These are phyloP conservation scores for Phytophthora foliorum DNA, from an alignment of 352 stramenopile species.

Conservation along the genomic window DNA sequence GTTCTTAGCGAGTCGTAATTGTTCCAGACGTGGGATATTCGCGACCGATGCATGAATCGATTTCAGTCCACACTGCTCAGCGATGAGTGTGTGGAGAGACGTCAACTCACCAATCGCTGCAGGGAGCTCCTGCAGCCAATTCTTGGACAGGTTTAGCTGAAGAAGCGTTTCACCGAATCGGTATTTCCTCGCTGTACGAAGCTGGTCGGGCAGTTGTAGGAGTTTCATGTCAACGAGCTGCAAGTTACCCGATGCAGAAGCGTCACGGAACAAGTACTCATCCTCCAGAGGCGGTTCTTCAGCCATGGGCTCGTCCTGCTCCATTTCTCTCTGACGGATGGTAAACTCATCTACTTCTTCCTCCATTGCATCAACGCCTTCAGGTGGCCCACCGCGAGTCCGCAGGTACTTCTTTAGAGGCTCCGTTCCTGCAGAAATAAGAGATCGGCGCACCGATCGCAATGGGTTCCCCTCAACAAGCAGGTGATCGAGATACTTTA, in stretches of 20 bases:
- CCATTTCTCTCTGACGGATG: constrained; percentile 49
- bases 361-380: constrained; percentile 66
- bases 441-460: constrained; percentile 72
- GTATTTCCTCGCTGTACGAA: constrained; percentile 57
- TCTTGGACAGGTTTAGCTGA: constrained; percentile 81
- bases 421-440: constrained; percentile 74
- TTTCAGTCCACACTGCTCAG: constrained; percentile 75
- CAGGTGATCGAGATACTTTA: constrained; percentile 81
- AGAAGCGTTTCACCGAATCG: constrained; percentile 61
- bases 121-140: constrained; percentile 56
- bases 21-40: constrained; percentile 61
- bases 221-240: constrained; percentile 71
- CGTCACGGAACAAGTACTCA: constrained; percentile 78
- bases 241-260: constrained; percentile 59
- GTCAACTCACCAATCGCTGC: constrained; percentile 59
- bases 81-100: constrained; percentile 71
- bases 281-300: constrained; percentile 41
- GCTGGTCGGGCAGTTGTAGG: constrained; percentile 46
- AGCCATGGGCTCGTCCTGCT: constrained; percentile 47
- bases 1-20: constrained; percentile 82
- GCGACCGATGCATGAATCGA: constrained; percentile 60
- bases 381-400: constrained; percentile 69
- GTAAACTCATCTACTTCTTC: constrained; percentile 82
- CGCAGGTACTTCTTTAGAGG: constrained; percentile 87
- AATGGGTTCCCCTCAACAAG: constrained; percentile 83